These are phyloP conservation scores for Claviceps cyperi DNA, from an alignment of 2,329 filamentous ascomycete genomes.

Conservation along the genomic window DNA sequence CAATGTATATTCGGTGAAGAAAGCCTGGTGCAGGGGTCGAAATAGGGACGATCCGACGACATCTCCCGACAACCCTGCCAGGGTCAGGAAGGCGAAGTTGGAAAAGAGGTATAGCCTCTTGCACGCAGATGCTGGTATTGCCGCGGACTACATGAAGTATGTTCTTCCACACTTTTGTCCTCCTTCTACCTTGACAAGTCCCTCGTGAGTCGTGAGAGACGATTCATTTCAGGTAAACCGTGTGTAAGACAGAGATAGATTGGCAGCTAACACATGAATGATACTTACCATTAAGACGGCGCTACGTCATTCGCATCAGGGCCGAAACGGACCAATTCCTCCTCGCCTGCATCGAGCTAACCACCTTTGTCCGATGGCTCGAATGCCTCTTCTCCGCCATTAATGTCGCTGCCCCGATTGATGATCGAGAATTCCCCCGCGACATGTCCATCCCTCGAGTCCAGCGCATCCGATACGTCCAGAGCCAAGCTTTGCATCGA, in stretches of 20 bases:
- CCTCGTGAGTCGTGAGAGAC: too few relatives aligned
- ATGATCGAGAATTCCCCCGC: constrained; percentile 51
- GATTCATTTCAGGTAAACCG: too few relatives aligned
- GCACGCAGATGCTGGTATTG: constrained; percentile 62
- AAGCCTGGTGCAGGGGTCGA: constrained; percentile 36
- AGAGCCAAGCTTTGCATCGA: constrained; percentile 19
- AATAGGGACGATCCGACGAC: constrained; percentile 33
- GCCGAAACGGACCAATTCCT: constrained; percentile 63
- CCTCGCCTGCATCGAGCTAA: constrained; percentile 48
- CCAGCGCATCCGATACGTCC: constrained; percentile 37
- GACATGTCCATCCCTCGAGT: constrained; percentile 48
- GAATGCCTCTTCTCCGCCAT: constrained; percentile 59
- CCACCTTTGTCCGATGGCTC: constrained; percentile 54
- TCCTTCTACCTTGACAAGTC: too few relatives aligned
- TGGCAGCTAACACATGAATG: background rate
- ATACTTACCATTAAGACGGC: constrained; percentile 8
- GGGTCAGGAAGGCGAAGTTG: constrained; percentile 38
- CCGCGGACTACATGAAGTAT: constrained; percentile 56
- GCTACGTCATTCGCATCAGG: constrained; percentile 56
- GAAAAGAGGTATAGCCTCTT: constrained; percentile 57
- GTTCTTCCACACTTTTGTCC: constrained; percentile 13
- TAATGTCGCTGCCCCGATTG: constrained; percentile 54
- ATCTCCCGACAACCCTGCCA: constrained; percentile 35
- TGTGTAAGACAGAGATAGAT: too few relatives aligned
- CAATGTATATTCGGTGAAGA: constrained; percentile 49